Evolutionary conservation across 768 basidiomycete species (phyloP), one percentile per base, ranked within the genome.

Genomic region (Hydnomerulius pinastri): DNA sequence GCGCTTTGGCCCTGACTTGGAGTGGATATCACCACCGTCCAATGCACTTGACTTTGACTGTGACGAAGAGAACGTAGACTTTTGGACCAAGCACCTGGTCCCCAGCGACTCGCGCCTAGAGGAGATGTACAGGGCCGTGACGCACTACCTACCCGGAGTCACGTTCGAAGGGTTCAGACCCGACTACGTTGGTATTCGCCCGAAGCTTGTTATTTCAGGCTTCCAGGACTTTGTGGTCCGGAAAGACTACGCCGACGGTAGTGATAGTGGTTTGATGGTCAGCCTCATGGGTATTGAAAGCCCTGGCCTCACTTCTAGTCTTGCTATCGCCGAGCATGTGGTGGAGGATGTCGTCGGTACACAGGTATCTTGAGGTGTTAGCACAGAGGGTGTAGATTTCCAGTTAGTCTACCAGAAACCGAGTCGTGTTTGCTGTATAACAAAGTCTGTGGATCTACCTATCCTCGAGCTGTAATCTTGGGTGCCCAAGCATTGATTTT

Each of bases 1-100:
- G 45, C 81, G 83, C 25, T 98, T 98, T 67, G 96, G 96, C 0
- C 96, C 96, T 4, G 92, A 98, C 62, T 77, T 97, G 13, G 87
- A 97, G 64, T 92, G 90, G 88, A 75, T 97, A 58, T 73, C 78
- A 2, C 82, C 85, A 2, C 78, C 79, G 21, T 50, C 66, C 5
- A 40, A 56, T 18, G 56, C 61, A 42, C 46, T 44, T 5, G 61
- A 66, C 17, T 65, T 66, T 21, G 63, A 69, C 21, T 38, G 20
- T 28, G 53, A 74, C 30, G 67, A 77, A 48, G 74, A 77, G 17
- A 79, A 81, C 28, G 70, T 75, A 1, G 87, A 94, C 54, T 94
- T 91, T 62, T 97, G 94, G 94, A 73, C 68, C 20, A 71, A 71
- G 33, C 75, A 85, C 62, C 71, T 96, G 38, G 69, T 77, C 12